Base-by-base conservation (phyloP, 1,284 basidiomycete genomes). In the Mycena citricolor region DNA sequence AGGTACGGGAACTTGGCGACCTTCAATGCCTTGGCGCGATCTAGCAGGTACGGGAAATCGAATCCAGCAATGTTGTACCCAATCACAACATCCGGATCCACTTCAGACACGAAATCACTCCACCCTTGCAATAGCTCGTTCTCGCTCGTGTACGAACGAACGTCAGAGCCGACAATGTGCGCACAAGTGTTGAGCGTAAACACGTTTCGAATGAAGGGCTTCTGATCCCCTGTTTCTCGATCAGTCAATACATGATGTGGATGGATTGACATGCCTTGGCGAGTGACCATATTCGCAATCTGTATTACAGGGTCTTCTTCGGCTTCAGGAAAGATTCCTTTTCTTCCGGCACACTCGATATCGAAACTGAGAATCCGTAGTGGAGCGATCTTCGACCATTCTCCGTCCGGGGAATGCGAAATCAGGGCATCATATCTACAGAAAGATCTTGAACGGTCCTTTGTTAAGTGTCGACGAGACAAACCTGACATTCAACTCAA, bases 251-350 rank as follows among this genome's bases (percentile, higher is more conserved):
- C 26, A 24, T 22, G 11, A 33, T 10, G 14, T 8, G 20, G 32
- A 4, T 12, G 25, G 14, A 34, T 8, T 30, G n/a, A 48, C 53
- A 24, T 44, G 90, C 93, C 93, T 77, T 97, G 94, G 2, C 86
- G 76, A 22, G 93, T 97, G 1, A 97, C 94, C 94, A 97, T 97
- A 61, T 92, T 94, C 1, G 94, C 94, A 46, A 97, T 97, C 59
- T 97, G 94, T 57, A 97, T 97, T 46, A 97, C 91, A 3, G 94
- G 94, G 62, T 97, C 94, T 19, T 78, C 66, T 12, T 84, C 71
- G 2, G 94, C 76, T 61, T 97, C 94, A 0, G 94, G 94, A 60
- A 97, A 97, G 54, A 97, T 88, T 32, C 94, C 94, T 59, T 97
- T 97, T 16, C 94, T 76, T 20, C 94, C 94, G 0, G 94, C 94